Evolutionary conservation across 1,139 yeast species (phyloP), one percentile per base, ranked within the genome.

Genomic region (Yamadazyma mexicana): DNA sequence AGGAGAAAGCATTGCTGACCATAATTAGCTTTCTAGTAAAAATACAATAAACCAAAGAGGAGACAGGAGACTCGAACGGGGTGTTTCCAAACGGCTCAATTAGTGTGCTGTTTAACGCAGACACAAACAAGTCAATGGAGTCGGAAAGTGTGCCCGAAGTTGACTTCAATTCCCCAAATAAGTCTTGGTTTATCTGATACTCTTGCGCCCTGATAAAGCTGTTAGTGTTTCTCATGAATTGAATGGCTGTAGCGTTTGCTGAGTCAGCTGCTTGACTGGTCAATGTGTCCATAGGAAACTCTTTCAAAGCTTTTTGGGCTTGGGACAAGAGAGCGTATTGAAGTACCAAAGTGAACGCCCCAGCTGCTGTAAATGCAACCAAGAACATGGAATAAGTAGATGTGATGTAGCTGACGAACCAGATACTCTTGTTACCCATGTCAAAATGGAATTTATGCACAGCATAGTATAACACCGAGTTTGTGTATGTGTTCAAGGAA

Each of bases 31-130:
- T 92, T 40, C 83, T 69, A 11, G 89, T 94, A 31, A 92, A 67
- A 1, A 87, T 78, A 62, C 98, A 92, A 37, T 82, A 80, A 5
- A 89, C 85, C 1, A 89, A 79, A 0, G 81, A 65, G 26, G 64
- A 75, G 50, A 91, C 70, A 0, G 95, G 86, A 1, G 56, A 55
- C 34, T 80, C 77, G 12, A 92, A 66, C 0, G 87, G 77, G 0
- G 98, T 87, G 3, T 70, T 73, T 3, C 81, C 79, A 61, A 92
- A 89, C 0, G 81, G 73, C 3, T 52, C 47, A 33, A 51, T 45
- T 14, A 71, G 46, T 0, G 73, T 58, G 5, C 44, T 38, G 43
- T 68, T 67, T 35, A 70, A 51, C 9, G 45, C 42, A 4, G 34
- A 40, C 40, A 68, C 51, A 34, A 69, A 63, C 3, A 64, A 64